Percentiles rank a stretch among this genome's conserved stretches.
Evolutionary conservation across 2,329 filamentous ascomycete species (phyloP).

Genomic region (Geoglossum cookeanum): DNA sequence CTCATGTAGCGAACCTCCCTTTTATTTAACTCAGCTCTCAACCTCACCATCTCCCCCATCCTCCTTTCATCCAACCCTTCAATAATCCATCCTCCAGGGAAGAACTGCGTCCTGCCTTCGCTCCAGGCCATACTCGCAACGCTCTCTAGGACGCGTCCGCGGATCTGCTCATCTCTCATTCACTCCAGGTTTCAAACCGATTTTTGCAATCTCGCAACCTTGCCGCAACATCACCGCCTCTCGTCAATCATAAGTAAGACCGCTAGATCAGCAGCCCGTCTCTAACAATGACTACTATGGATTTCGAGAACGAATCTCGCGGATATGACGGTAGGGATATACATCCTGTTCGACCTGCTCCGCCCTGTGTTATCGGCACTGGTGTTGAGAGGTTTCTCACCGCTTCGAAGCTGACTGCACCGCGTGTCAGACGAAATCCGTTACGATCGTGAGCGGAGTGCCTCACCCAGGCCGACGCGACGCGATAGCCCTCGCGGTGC

Average conservation of each 20-base stretch:
- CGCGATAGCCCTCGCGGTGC: conserved; percentile 31
- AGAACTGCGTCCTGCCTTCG: neutral
- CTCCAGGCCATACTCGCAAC: neutral
- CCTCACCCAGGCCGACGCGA: conserved; percentile 38
- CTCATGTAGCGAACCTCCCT: neutral
- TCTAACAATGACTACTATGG: conserved; percentile 30
- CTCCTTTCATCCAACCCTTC: neutral
- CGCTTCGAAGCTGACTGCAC: neutral
- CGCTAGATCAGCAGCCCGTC: conserved; percentile 1
- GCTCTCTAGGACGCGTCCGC: neutral
- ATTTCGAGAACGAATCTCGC: conserved; percentile 47
- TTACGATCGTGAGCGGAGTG: conserved; percentile 46
- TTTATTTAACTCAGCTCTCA: neutral
- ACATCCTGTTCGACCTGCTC: neutral
- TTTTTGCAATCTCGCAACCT: neutral
- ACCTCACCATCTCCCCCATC: neutral
- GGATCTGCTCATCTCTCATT: neutral
- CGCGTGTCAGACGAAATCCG: conserved; percentile 34
- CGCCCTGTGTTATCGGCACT: neutral
- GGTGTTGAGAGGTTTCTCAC: conserved; percentile 7
- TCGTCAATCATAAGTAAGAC: neutral
- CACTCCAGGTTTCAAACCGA: neutral
- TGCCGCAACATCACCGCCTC: neutral
- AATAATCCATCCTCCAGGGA: neutral
- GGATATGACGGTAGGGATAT: conserved; percentile 41